phyloP scores from a whole-genome alignment of 2,329 filamentous ascomycete genomes.

The Epichloe aotearoae region DNA sequence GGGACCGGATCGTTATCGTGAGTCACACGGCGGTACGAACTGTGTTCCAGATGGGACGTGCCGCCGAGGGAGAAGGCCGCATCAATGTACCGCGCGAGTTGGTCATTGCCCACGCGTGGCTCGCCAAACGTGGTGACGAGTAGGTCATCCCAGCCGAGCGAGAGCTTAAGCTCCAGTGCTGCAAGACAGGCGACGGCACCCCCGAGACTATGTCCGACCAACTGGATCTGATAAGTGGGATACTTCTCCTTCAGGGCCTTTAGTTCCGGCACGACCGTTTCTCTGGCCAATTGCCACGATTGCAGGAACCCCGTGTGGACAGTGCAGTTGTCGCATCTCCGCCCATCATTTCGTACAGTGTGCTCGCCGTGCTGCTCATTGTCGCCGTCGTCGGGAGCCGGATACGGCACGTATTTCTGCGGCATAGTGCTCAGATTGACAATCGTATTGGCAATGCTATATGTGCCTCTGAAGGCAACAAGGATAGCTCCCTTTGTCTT shows the following conservation, averaged over 20 bases:
- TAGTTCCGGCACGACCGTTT: conserved; percentile 55
- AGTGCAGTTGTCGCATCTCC: conserved; percentile 70
- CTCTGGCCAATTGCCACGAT: conserved; percentile 68
- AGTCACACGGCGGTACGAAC: conserved; percentile 63
- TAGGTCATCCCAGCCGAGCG: conserved; percentile 61
- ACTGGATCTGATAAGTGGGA: conserved; percentile 58
- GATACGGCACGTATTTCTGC: conserved; percentile 84
- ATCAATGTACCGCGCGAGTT: conserved; percentile 43
- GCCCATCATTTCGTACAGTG: conserved; percentile 12
- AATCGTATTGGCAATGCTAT: conserved; percentile 84
- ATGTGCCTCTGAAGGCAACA: conserved; percentile 86
- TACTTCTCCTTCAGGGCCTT: conserved; percentile 44
- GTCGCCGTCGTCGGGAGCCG: conserved; percentile 35
- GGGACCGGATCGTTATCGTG: conserved; percentile 82
- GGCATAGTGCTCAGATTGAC: conserved; percentile 80
- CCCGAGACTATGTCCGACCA: conserved; percentile 91
- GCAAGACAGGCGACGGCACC: conserved; percentile 85
- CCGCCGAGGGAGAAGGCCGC: conserved; percentile 32
- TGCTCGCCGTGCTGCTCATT: conserved; percentile 8
- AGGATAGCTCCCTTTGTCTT: conserved; percentile 41
- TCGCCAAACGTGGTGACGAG: conserved; percentile 86
- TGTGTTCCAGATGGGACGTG: conserved; percentile 18
- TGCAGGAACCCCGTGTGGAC: conserved; percentile 83
- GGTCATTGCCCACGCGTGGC: conserved; percentile 51
- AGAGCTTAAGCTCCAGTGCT: conserved; percentile 60